Evolutionary conservation across 768 basidiomycete genomes (phyloP).

Genomic region (Lepiota brunneoincarnata): DNA sequence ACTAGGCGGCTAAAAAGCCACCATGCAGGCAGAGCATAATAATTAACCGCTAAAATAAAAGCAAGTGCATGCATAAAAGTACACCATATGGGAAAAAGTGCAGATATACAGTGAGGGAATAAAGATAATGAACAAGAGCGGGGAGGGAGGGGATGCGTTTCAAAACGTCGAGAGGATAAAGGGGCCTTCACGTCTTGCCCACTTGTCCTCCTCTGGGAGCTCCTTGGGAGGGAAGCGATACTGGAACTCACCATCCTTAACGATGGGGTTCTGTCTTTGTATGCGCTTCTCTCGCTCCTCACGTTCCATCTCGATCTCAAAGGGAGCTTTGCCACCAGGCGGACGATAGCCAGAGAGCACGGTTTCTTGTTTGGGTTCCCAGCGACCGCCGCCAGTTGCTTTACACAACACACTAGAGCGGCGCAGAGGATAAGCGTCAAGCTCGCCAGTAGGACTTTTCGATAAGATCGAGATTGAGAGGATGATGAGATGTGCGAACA

Average conservation of each 20-base stretch:
- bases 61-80: conserved; percentile 10
- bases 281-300: conserved; percentile 53
- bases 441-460: conserved; percentile 61
- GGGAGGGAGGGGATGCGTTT: conserved; percentile 18
- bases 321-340: conserved; percentile 66
- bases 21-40: conserved; percentile 17
- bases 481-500: conserved; percentile 33
- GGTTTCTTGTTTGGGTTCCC: conserved; percentile 63
- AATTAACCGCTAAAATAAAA: conserved; percentile 10
- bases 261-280: conserved; percentile 58
- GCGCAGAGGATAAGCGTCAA: conserved; percentile 71
- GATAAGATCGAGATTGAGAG: conserved; percentile 25
- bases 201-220: conserved; percentile 9
- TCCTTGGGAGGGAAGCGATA: conserved; percentile 50
- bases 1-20: conserved; percentile 27
- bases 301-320: conserved; percentile 67
- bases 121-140: conserved; percentile 8
- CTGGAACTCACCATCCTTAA: conserved; percentile 65
- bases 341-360: conserved; percentile 47
- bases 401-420: conserved; percentile 71
- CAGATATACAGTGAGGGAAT: conserved; percentile 15
- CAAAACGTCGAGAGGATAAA: conserved; percentile 61
- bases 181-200: conserved; percentile 30
- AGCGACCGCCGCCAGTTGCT: conserved; percentile 75
- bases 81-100: conserved; percentile 11